A percentile compares a stretch with the other conserved stretches of the same genome.
These are phyloP conservation scores for Rostrohypoxylon terebratum DNA, from an alignment of 495 filamentous ascomycete genomes.

Conservation along the genomic window DNA sequence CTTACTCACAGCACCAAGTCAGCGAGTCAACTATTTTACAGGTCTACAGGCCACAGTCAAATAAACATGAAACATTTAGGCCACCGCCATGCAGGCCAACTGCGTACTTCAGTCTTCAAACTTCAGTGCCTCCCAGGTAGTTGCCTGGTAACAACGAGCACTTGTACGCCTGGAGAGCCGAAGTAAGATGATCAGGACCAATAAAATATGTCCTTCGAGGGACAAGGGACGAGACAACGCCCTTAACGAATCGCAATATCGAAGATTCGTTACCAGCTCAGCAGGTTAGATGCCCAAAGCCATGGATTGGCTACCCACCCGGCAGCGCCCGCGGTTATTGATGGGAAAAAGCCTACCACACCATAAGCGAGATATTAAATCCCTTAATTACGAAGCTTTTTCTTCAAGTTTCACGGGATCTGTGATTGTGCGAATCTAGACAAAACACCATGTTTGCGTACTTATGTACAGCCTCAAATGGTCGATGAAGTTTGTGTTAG, in stretches of 20 bases:
- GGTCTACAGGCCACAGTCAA: conserved; percentile 23
- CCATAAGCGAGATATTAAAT: background rate
- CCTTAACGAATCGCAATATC: conserved; percentile 11
- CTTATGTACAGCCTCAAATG: background rate
- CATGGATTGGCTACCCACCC: background rate
- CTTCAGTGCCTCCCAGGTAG: too few relatives aligned
- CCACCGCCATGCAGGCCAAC: conserved; percentile 26
- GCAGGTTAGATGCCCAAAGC: background rate
- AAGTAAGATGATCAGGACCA: background rate
- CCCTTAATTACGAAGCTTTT: background rate
- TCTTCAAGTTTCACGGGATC: background rate
- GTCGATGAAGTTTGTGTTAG: background rate
- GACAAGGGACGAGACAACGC: background rate
- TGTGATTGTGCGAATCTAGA: conserved; percentile 1
- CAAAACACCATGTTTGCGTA: background rate
- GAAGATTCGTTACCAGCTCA: background rate
- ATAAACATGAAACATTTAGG: conserved; percentile 39
- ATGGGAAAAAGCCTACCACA: background rate
- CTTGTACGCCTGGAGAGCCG: conserved; percentile 14
- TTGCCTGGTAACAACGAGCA: background rate
- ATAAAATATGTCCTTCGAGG: conserved; percentile 11
- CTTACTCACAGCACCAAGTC: background rate
- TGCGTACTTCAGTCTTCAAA: conserved; percentile 2
- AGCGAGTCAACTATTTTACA: background rate
- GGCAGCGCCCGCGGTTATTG: background rate